A percentile compares a stretch with the other conserved stretches of the same genome.
These are phyloP conservation scores for Epichloe coenophiala DNA, from an alignment of 2,329 filamentous ascomycete species.

Conservation along the genomic window DNA sequence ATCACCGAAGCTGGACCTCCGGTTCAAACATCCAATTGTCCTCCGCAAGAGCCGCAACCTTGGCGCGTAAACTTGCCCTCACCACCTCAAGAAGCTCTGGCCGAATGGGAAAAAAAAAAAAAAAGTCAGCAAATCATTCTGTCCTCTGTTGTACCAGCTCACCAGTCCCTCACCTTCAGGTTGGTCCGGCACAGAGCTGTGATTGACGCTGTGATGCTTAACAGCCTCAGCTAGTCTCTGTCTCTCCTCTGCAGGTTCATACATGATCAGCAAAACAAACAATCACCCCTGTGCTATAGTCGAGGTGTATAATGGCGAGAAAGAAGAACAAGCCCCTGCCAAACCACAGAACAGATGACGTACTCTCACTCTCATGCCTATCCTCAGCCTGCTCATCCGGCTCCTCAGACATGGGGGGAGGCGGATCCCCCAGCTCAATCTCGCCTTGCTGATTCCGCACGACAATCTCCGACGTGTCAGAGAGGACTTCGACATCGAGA, in stretches of 20 bases:
- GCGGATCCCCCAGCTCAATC: conserved; percentile 45
- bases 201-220: conserved; percentile 44
- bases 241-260: conserved; percentile 34
- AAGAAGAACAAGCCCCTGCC: not conserved
- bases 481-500: conserved; percentile 32
- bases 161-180: conserved; percentile 45
- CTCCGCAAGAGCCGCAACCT: conserved; percentile 60
- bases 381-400: conserved; percentile 45
- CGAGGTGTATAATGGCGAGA: not conserved
- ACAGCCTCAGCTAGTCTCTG: conserved; percentile 48
- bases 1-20: conserved; percentile 37
- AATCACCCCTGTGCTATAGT: not conserved
- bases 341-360: conserved; percentile 11
- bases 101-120: not conserved
- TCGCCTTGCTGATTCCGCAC: conserved; percentile 50
- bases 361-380: conserved; percentile 42
- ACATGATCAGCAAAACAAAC: not conserved
- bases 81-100: conserved; percentile 57
- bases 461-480: conserved; percentile 42
- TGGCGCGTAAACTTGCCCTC: conserved; percentile 54
- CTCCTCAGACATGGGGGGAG: conserved; percentile 38
- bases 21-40: conserved; percentile 88
- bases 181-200: conserved; percentile 43
- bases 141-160: too few species aligned
- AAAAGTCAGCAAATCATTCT: not conserved